Conservation (phyloP, 1,284 basidiomycete species). For the Leccinum brunneo-olivaceum region DNA sequence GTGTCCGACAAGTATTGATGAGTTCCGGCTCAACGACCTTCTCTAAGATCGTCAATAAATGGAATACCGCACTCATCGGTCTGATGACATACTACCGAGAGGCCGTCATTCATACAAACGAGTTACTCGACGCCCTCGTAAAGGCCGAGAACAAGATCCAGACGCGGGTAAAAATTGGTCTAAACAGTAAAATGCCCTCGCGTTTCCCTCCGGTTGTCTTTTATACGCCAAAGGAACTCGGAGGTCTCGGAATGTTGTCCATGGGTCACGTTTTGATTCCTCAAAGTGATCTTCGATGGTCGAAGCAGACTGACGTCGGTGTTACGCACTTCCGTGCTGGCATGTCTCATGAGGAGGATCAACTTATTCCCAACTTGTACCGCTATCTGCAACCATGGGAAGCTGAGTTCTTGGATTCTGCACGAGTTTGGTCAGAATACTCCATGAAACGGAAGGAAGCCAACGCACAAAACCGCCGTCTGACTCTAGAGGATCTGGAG, state of each 20-base stretch:
- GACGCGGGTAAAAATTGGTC: constrained; percentile 97
- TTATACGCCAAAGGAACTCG: constrained; percentile 93
- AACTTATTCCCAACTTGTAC: constrained; percentile 95
- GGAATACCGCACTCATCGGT: constrained; percentile 94
- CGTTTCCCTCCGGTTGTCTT: constrained; percentile 98
- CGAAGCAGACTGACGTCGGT: constrained; percentile 95
- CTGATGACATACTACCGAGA: constrained; percentile 99
- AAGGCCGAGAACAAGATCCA: constrained; percentile 99
- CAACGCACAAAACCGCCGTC: constrained; percentile 91
- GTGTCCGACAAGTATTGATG: constrained; percentile 96
- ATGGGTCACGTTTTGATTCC: constrained; percentile 99
- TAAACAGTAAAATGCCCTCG: constrained; percentile 99
- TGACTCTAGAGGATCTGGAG: constrained; percentile 95
- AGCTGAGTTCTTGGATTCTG: constrained; percentile 96
- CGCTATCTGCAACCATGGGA: constrained; percentile 99
- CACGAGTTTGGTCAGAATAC: constrained; percentile 98
- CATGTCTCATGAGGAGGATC: constrained; percentile 93
- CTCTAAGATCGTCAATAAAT: constrained; percentile 99
- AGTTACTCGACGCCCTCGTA: constrained; percentile 88
- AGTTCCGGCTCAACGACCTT: constrained; percentile 98
- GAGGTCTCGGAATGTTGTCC: constrained; percentile 97
- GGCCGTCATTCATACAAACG: constrained; percentile 97
- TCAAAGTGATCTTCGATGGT: constrained; percentile 95
- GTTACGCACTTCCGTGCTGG: constrained; percentile 97
- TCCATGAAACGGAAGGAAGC: constrained; percentile 99